Conservation (phyloP, 1,284 basidiomycete species). For the Sparassis latifolia region DNA sequence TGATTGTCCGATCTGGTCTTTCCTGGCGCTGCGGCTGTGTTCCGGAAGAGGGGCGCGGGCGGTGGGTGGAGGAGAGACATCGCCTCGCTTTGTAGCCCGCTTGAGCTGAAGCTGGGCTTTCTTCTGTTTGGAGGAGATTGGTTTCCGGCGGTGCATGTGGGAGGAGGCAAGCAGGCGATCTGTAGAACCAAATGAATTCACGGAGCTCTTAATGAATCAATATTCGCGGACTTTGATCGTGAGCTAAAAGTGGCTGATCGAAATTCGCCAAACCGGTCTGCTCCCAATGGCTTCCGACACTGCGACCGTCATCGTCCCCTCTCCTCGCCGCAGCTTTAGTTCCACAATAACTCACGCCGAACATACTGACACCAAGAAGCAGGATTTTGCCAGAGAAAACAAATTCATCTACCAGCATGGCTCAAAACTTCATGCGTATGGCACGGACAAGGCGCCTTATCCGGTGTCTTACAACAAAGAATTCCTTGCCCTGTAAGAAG, state of each 20-base stretch:
- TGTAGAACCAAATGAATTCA: background rate
- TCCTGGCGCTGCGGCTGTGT: slow-evolving; percentile 7
- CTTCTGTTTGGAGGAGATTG: slow-evolving; percentile 62
- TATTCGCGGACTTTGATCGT: too few species aligned
- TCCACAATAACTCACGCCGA: slow-evolving; percentile 9
- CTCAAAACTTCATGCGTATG: slow-evolving; percentile 56
- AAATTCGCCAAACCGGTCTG: too few species aligned
- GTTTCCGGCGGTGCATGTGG: slow-evolving; percentile 48
- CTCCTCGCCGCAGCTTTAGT: slow-evolving; percentile 13
- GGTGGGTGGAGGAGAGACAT: slow-evolving; percentile 39
- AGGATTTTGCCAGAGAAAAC: slow-evolving; percentile 57
- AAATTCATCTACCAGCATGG: slow-evolving; percentile 54
- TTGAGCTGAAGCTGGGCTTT: slow-evolving; percentile 67
- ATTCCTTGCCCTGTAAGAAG: slow-evolving; percentile 56
- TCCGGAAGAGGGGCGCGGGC: slow-evolving; percentile 18
- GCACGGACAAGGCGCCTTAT: slow-evolving; percentile 67
- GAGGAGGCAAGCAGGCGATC: background rate
- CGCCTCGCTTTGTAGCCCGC: slow-evolving; percentile 80
- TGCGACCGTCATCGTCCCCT: too few species aligned
- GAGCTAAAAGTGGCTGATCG: too few species aligned
- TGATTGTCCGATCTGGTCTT: slow-evolving; percentile 9
- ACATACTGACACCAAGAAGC: slow-evolving; percentile 36
- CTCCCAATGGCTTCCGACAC: too few species aligned
- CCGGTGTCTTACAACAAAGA: slow-evolving; percentile 61
- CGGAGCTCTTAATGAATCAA: too few species aligned